Base-by-base conservation (phyloP, 1,284 basidiomycete genomes). In the Pascua guehoae region DNA sequence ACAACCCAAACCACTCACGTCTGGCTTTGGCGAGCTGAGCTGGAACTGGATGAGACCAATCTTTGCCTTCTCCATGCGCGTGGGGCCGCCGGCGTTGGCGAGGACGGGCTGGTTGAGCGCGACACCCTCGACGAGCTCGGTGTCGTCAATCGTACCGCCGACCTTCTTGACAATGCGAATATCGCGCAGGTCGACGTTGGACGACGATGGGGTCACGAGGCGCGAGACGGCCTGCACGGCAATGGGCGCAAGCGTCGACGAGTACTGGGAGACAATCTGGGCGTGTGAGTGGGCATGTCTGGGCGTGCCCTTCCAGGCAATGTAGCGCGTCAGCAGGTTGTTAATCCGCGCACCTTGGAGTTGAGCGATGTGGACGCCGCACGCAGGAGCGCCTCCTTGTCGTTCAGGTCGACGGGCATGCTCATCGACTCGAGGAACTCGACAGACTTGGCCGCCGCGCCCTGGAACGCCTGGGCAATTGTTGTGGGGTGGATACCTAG, bases 21-120 rank as follows among this genome's bases (percentile, higher is more conserved):
- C 96, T 9, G 96, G 96, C 79, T 99, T 99, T 17, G 96, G 96
- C 50, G 92, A 91, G 67, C 88, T 91, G 53, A 99, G 84, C 78
- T 98, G 96, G 85, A 99, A 99, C 77, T 99, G 96, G 66, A 98
- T 92, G 63, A 99, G 86, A 46, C 88, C 96, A 71, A 99, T 98
- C 81, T 96, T 98, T 49, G 96, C 96, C 79, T 98, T 98, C 77
- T 98, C 95, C 78, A 98, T 87, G 55, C 96, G 84, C 9, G 89
- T 91, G 8, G 93, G 95, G 43, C 96, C 96, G 59, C 94, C 94
- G 53, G 89, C 92, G 49, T 88, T 84, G 12, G 85, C 83, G 58
- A 98, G 86, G 48, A 95, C 94, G 66, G 89, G 93, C 81, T 99
- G 96, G 75, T 96, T 93, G 60, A 99, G 82, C 8, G 97, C 93